phyloP scores from a whole-genome alignment of 768 basidiomycete genomes.

The Leccinum obscurum region DNA sequence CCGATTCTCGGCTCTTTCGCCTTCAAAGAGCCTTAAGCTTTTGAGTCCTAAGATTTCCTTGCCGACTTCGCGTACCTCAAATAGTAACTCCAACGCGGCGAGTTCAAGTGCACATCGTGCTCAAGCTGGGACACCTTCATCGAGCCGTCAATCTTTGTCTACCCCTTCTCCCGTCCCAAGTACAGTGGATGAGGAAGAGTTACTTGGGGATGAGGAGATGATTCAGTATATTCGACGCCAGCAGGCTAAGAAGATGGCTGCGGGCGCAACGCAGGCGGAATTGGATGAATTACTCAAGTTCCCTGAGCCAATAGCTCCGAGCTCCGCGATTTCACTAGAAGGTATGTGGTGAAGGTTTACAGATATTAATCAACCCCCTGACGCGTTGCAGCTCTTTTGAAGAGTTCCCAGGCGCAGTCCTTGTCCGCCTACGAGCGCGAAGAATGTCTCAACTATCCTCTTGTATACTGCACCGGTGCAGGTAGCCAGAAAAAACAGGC shows the following conservation, averaged over 20 bases:
- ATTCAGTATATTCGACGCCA: conserved; percentile 88
- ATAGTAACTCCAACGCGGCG: conserved; percentile 35
- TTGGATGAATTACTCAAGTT: conserved; percentile 88
- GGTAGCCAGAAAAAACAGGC: conserved; percentile 84
- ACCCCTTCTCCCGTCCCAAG: conserved; percentile 84
- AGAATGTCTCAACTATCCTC: conserved; percentile 86
- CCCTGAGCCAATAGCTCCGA: conserved; percentile 85
- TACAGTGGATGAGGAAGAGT: conserved; percentile 80
- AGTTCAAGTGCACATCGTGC: conserved; percentile 47
- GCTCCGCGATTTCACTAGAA: conserved; percentile 60
- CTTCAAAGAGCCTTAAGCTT: conserved; percentile 81
- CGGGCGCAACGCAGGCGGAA: conserved; percentile 82
- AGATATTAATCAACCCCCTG: conserved; percentile 8
- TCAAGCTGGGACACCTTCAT: conserved; percentile 62
- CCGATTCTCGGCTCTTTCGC: conserved; percentile 81
- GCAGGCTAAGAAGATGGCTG: conserved; percentile 82
- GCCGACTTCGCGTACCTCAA: conserved; percentile 55
- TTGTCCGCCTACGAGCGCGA: conserved; percentile 88
- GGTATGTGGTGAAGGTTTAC: conserved; percentile 47
- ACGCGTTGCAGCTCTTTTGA: conserved; percentile 54
- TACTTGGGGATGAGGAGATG: conserved; percentile 97
- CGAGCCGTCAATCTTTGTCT: conserved; percentile 73
- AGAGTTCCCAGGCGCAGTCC: conserved; percentile 62
- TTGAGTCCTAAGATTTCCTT: conserved; percentile 76
- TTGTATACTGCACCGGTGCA: conserved; percentile 80